phyloP scores from a whole-genome alignment of 768 basidiomycete genomes.

The Kwoniella pini region DNA sequence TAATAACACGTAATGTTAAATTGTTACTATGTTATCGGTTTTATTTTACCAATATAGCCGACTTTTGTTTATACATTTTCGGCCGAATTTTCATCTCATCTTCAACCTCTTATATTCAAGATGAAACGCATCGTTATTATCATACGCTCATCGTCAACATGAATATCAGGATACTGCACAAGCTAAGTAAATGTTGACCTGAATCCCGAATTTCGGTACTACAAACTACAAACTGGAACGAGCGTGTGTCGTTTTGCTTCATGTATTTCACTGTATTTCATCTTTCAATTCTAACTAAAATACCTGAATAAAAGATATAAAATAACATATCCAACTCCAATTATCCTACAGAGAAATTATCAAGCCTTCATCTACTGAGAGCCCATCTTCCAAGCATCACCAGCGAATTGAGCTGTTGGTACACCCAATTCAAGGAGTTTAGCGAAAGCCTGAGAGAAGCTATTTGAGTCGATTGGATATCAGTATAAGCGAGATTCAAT shows the following conservation, averaged over 20 bases:
- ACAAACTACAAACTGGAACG: too few species aligned
- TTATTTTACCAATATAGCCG: neutral
- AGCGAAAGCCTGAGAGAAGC: constrained; percentile 76
- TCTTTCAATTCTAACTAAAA: too few species aligned
- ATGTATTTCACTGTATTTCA: too few species aligned
- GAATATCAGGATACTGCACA: too few species aligned
- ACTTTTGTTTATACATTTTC: neutral
- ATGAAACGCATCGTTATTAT: too few species aligned
- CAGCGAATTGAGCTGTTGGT: constrained; percentile 71
- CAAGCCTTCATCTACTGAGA: neutral
- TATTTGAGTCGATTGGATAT: constrained; percentile 45
- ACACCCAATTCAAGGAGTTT: constrained; percentile 93
- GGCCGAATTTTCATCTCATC: neutral
- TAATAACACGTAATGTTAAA: constrained; percentile 6
- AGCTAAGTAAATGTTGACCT: too few species aligned
- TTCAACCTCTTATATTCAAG: neutral
- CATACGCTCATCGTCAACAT: too few species aligned
- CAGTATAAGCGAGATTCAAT: neutral
- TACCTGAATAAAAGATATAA: too few species aligned
- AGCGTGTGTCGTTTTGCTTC: too few species aligned
- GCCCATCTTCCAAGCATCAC: constrained; percentile 76
- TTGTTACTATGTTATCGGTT: neutral
- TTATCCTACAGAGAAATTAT: too few species aligned
- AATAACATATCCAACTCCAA: too few species aligned
- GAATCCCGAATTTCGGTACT: too few species aligned